These are phyloP conservation scores for Ilex aquifolium DNA, from an alignment of 257 asterid species.

Conservation along the genomic window DNA sequence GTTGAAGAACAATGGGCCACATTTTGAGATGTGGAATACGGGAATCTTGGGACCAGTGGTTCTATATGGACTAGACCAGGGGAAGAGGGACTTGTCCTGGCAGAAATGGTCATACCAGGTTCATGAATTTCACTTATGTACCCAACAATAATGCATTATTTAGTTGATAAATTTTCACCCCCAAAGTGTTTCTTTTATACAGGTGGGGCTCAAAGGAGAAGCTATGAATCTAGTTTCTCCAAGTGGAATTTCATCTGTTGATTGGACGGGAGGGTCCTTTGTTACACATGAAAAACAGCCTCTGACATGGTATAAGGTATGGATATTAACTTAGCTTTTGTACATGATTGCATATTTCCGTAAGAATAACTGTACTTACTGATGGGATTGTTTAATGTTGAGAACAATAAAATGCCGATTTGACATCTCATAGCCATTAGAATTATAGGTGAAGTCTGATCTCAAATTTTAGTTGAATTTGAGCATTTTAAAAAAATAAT, in stretches of 20 bases:
- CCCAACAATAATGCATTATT: slow-evolving; percentile 5
- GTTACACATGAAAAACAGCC: slow-evolving; percentile 45
- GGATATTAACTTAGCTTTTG: not conserved
- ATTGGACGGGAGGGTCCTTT: slow-evolving; percentile 55
- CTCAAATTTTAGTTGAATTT: too few species aligned
- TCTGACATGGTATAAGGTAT: slow-evolving; percentile 93
- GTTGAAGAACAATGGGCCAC: slow-evolving; percentile 64
- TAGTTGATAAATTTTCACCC: not conserved
- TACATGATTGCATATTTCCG: too few species aligned
- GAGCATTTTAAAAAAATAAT: too few species aligned
- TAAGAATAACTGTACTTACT: too few species aligned
- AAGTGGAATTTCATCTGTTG: slow-evolving; percentile 37
- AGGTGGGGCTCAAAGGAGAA: slow-evolving; percentile 91
- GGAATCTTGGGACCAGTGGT: slow-evolving; percentile 88
- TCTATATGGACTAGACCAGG: slow-evolving; percentile 60
- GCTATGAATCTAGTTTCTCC: slow-evolving; percentile 68
- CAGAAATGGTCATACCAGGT: slow-evolving; percentile 98
- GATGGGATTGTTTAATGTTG: not conserved
- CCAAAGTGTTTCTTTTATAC: slow-evolving; percentile 2
- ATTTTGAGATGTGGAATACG: slow-evolving; percentile 59
- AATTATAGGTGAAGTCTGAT: too few species aligned
- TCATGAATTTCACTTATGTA: slow-evolving; percentile 4
- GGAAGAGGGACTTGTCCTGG: slow-evolving; percentile 61
- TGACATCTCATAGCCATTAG: too few species aligned
- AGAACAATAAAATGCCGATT: not conserved